Evolutionary conservation across 345 rosid genomes (phyloP), one percentile per base, ranked within the genome.

Genomic region (Laguncularia racemosa): DNA sequence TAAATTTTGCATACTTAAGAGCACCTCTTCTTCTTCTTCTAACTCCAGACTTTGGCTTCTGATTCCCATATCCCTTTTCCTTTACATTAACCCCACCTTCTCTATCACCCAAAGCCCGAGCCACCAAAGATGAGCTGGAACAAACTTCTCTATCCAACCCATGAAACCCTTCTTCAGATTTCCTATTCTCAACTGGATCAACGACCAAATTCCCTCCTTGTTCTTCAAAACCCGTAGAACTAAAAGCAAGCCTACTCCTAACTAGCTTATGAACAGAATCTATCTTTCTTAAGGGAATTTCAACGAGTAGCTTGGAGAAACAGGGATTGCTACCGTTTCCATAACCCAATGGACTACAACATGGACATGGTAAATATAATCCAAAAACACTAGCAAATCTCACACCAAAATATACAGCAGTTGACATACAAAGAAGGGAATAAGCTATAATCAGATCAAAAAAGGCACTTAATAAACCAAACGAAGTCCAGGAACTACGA

Each of bases 401-500:
- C 0, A 79, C 78, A 59, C 64, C 71, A 8, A 81, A 50, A 62
- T 66, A 89, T 14, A 70, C 70, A 21, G 79, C 65, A 51, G 76
- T 57, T n/a, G 91, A 78, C 56, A 50, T 73, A 58, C 84, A 89
- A 2, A 92, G 72, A 59, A 89, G 84, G 59, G 75, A 54, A 66
- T 73, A 80, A 61, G 86, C 85, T 66, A 92, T 45, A 28, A 66
- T 61, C 48, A 92, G 84, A 62, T 86, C 86, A 38, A 89, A 57
- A 70, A 83, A 89, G 23, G 81, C 91, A 56, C 79, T 69, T 2
- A 80, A 62, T 44, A 89, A 65, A 57, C 73, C 86, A 54, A 52
- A 13, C 44, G 78, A 71, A 14, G 91, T 81, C 83, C 88, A 80
- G 20, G 76, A 54, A 45, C 64, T 52, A 58, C 54, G 20, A 66